Base-by-base conservation (phyloP, 352 stramenopile species). In the Pythium chondricola region DNA sequence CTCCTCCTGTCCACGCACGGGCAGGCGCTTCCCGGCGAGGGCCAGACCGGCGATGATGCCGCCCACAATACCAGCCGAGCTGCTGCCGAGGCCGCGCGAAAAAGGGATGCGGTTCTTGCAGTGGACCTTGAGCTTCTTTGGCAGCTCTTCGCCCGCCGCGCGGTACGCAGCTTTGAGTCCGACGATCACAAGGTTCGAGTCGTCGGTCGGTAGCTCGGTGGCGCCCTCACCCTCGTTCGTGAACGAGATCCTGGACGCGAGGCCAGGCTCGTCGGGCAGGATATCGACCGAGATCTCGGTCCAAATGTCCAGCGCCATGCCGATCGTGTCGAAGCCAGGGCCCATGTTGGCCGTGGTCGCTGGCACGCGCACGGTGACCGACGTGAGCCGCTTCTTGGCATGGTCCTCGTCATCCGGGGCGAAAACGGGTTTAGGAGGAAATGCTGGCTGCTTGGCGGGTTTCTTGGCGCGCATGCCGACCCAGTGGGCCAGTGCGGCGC, bases 221-320 rank as follows among this genome's bases (percentile, higher is more conserved):
- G 93, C 93, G 40, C 97, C 97, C 39, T 99, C 96, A 42, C 97
- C 97, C 58, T 98, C 94, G 53, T 96, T 97, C 17, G 91, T 97
- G 54, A 99, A 97, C 64, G 85, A 80, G 66, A 99, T 97, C 26
- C 88, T 83, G 18, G 79, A 48, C 13, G 51, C n/a, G 26, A 24
- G 29, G 25, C 32, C 42, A 13, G 47, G 49, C 33, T 52, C 56
- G 9, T 67, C 63, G 21, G 63, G 48, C 63, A 85, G 52, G 18
- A 97, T 74, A 60, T 96, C 78, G 5, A 98, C 95, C 18, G 95
- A 98, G 31, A 99, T 95, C 76, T 99, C 96, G 18, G 88, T 98
- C 97, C 97, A 99, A 52, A 99, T 97, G 74, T 99, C 96, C 22
- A 99, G 85, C 11, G 96, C 95, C 83, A 99, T 97, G 37, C 95